Base-by-base conservation (phyloP, 2,329 filamentous ascomycete genomes). In the Plectosphaerella sp. region DNA sequence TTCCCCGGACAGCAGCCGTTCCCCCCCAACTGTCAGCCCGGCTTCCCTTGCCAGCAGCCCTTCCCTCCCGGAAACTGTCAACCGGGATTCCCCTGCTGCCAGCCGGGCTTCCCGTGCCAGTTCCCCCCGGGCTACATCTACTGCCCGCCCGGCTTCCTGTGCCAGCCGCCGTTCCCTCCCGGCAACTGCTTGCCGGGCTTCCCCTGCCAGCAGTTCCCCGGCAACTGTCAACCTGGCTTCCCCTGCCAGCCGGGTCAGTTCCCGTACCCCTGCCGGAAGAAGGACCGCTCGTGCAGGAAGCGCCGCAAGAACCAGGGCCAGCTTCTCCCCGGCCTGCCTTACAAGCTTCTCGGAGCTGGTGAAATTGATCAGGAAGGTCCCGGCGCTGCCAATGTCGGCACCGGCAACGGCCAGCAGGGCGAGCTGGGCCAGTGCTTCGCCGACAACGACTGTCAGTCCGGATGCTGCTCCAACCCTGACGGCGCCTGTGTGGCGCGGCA, bases 401-500 rank as follows among this genome's bases (percentile, higher is more conserved):
- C 66, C 47, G 65, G 63, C 24, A 45, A 55, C 8, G 65, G 62
- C 15, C 46, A 43, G 5, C 67, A 69, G 54, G 68, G 68, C 57
- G 67, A 69, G 53, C 66, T 65, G 4, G 67, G 67, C 1, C 58
- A 66, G 35, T 69, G 67, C 48, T 51, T 62, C 3, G 59, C 58
- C 9, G 62, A 60, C 25, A 65, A 64, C 3, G 65, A 68, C 52
- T 69, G 67, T 47, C 62, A 59, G 4, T 63, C 63, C 1, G 59
- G 59, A 11, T 69, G 67, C 51, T 69, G 67, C 46, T 64, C 64
- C 5, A 62, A 51, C 5, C 64, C 60, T 36, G 66, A 62, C 43
- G 67, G 66, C 5, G 64, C 67, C 28, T 71, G 68, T 56, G 68
- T 67, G 8, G 67, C 65, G 10, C 45, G 59, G 1, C 67, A 62